phyloP scores from a whole-genome alignment of 257 asterid species.

The Capsicum baccatum region DNA sequence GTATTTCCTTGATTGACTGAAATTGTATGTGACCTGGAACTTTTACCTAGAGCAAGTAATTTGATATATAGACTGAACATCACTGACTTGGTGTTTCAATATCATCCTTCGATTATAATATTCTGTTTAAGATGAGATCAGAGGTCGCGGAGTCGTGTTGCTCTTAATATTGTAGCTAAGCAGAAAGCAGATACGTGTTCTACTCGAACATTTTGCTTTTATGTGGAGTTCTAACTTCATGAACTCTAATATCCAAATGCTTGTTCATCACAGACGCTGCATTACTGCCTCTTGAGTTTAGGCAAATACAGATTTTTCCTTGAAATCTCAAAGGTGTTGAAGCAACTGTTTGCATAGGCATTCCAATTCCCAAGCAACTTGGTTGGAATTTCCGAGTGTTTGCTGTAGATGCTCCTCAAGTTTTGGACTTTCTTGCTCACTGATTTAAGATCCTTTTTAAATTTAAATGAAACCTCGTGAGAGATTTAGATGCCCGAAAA shows the following conservation, averaged over 20 bases:
- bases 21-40: conserved; percentile 6
- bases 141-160: background rate
- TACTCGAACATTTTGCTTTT: background rate
- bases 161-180: background rate
- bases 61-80: background rate
- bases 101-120: background rate
- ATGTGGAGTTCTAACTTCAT: background rate
- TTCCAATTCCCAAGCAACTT: background rate
- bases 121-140: background rate
- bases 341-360: background rate
- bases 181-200: background rate
- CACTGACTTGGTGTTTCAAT: background rate
- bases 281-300: background rate
- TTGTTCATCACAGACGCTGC: background rate
- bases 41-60: background rate
- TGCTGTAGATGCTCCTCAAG: background rate
- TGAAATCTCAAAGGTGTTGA: background rate
- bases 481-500: too few relatives aligned
- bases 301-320: background rate
- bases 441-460: too few relatives aligned
- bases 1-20: conserved; percentile 9
- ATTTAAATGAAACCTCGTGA: too few relatives aligned
- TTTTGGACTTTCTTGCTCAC: background rate
- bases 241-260: background rate
- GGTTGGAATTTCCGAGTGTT: background rate